Conservation (phyloP, 768 basidiomycete genomes). For the Pulveroboletus frians region DNA sequence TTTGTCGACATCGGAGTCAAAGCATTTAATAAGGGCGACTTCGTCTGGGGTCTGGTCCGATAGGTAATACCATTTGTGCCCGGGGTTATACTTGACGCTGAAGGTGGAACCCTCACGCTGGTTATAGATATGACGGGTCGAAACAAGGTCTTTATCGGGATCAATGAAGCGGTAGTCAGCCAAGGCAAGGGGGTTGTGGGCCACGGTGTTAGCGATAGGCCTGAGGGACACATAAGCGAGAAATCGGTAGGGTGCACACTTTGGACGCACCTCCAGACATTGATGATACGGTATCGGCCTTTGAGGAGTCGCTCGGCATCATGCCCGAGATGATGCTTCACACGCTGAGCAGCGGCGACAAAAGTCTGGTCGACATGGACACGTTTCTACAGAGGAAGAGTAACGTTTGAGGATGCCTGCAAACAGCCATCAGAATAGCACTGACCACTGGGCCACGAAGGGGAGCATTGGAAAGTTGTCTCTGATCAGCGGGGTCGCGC, state of each 20-base stretch:
- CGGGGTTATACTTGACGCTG: slow-evolving; percentile 33
- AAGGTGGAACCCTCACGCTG: slow-evolving; percentile 33
- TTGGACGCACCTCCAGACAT: slow-evolving; percentile 37
- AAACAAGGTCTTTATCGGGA: slow-evolving; percentile 32
- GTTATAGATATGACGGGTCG: slow-evolving; percentile 34
- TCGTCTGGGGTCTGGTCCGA: slow-evolving; percentile 39
- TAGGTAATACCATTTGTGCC: slow-evolving; percentile 38
- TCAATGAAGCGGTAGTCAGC: slow-evolving; percentile 39
- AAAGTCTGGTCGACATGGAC: slow-evolving; percentile 46
- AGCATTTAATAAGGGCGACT: slow-evolving; percentile 41
- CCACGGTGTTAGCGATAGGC: slow-evolving; percentile 36
- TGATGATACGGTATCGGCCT: slow-evolving; percentile 40
- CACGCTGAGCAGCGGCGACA: slow-evolving; percentile 33
- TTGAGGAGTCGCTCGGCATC: slow-evolving; percentile 40
- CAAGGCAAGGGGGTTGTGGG: slow-evolving; percentile 38
- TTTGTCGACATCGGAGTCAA: slow-evolving; percentile 37
- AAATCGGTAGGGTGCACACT: background rate
- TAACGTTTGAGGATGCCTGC: background rate
- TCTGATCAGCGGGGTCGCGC: slow-evolving; percentile 15
- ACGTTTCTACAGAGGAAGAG: slow-evolving; percentile 22
- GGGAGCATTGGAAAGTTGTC: background rate
- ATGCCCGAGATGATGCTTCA: slow-evolving; percentile 34
- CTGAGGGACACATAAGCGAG: slow-evolving; percentile 5
- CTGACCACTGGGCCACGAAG: slow-evolving; percentile 34
- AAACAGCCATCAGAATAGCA: background rate